Evolutionary conservation across 2,329 filamentous ascomycete genomes (phyloP).

Genomic region (Helotiales sp.): DNA sequence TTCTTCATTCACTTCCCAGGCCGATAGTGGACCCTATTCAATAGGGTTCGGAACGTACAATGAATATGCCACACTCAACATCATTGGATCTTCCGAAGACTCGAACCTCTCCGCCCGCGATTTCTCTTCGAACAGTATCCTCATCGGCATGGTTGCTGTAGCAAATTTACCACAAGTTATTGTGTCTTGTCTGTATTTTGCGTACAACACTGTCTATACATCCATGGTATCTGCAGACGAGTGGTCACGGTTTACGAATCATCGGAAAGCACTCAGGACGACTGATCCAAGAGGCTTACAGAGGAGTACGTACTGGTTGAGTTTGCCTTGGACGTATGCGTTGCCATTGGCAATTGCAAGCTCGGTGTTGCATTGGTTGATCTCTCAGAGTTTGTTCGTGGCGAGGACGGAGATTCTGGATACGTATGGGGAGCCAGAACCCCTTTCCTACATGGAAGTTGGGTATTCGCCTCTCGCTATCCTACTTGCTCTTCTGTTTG

Average conservation of each 20-base stretch:
- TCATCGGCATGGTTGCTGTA: conserved; percentile 33
- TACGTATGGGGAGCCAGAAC: conserved; percentile 5
- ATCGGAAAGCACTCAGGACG: conserved; percentile 43
- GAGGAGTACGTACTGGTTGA: conserved; percentile 45
- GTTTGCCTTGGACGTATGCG: conserved; percentile 45
- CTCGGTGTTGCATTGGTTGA: conserved; percentile 47
- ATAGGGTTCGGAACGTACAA: conserved; percentile 21
- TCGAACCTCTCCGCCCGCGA: neutral
- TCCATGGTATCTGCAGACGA: conserved; percentile 47
- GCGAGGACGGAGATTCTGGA: conserved; percentile 35
- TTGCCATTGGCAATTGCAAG: conserved; percentile 40
- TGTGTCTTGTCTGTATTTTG: conserved; percentile 46
- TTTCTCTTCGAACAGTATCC: conserved; percentile 12
- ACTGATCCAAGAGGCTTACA: conserved; percentile 42
- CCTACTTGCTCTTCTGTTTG: conserved; percentile 18
- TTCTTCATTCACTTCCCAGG: neutral
- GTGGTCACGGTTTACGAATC: conserved; percentile 41
- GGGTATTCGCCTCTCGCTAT: conserved; percentile 29
- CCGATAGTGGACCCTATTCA: conserved; percentile 4
- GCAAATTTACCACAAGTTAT: conserved; percentile 49
- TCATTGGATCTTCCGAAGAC: neutral
- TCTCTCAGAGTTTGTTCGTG: conserved; percentile 48
- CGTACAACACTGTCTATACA: conserved; percentile 46
- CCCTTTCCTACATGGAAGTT: conserved; percentile 13
- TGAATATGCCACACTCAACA: conserved; percentile 8